phyloP scores from a whole-genome alignment of 805 yeast species.

The Yarrowia deformans region DNA sequence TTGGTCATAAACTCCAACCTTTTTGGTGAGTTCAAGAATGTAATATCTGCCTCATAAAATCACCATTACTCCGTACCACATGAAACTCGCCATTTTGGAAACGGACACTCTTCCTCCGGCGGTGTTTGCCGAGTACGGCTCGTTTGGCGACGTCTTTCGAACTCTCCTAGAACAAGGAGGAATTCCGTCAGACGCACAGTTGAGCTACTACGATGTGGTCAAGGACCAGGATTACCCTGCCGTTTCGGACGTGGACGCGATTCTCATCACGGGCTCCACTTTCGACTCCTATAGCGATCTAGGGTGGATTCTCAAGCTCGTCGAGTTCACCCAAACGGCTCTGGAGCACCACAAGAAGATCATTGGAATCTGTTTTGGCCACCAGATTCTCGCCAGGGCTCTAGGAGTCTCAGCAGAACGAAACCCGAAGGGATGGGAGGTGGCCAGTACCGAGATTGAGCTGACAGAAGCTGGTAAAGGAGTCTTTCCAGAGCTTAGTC shows the following conservation, averaged over 20 bases:
- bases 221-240: slow-evolving; percentile 47
- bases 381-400: slow-evolving; percentile 75
- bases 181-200: slow-evolving; percentile 40
- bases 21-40: too few relatives aligned
- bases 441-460: slow-evolving; percentile 62
- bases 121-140: slow-evolving; percentile 46
- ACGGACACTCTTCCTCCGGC: slow-evolving; percentile 49
- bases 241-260: slow-evolving; percentile 46
- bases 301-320: slow-evolving; percentile 51
- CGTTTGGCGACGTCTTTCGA: slow-evolving; percentile 50
- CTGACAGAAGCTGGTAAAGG: slow-evolving; percentile 55
- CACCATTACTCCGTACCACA: background rate
- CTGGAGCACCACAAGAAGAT: slow-evolving; percentile 43
- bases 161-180: slow-evolving; percentile 48
- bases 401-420: slow-evolving; percentile 66
- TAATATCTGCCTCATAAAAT: too few relatives aligned
- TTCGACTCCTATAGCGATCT: slow-evolving; percentile 49
- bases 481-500: slow-evolving; percentile 49
- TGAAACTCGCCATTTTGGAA: slow-evolving; percentile 50
- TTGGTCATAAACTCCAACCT: too few relatives aligned
- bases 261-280: slow-evolving; percentile 53
- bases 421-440: slow-evolving; percentile 75
- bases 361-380: slow-evolving; percentile 81
- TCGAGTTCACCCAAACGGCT: slow-evolving; percentile 45
- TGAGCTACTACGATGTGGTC: slow-evolving; percentile 48